A percentile compares a stretch with the other conserved stretches of the same genome.
Conservation (phyloP, 1,139 yeast genomes). For the Candida frijolesensis region DNA sequence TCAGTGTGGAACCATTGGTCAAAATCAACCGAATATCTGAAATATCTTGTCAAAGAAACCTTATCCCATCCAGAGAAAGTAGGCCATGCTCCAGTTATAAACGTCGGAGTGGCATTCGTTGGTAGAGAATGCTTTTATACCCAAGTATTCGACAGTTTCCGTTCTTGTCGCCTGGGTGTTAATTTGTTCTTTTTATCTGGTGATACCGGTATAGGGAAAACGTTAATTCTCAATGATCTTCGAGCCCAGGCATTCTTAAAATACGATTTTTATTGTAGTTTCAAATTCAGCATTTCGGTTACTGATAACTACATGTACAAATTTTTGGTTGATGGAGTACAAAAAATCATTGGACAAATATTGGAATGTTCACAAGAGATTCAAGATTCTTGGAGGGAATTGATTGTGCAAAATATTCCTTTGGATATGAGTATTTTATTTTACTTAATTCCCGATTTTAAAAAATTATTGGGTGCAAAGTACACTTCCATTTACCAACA, state of each 20-base stretch:
- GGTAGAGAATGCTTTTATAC: constrained; percentile 39
- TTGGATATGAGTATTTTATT: constrained; percentile 47
- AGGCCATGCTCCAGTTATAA: constrained; percentile 23
- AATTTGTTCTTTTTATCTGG: constrained; percentile 44
- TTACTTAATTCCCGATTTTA: constrained; percentile 48
- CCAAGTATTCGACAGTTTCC: constrained; percentile 27
- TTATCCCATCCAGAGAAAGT: constrained; percentile 11
- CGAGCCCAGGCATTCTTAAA: constrained; percentile 38
- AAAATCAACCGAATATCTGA: constrained; percentile 9
- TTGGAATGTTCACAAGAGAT: constrained; percentile 40
- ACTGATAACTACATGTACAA: constrained; percentile 32
- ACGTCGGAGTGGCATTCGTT: constrained; percentile 32
- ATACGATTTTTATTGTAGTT: constrained; percentile 41
- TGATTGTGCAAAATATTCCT: constrained; percentile 41
- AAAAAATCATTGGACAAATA: constrained; percentile 44
- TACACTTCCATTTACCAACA: constrained; percentile 27
- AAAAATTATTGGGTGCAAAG: constrained; percentile 45
- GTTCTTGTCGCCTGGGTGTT: constrained; percentile 21
- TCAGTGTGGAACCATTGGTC: constrained; percentile 14
- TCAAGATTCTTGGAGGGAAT: constrained; percentile 46
- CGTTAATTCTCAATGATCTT: constrained; percentile 46
- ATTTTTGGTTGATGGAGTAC: constrained; percentile 37
- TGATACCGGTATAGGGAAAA: constrained; percentile 52
- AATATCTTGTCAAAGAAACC: constrained; percentile 12
- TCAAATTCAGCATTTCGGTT: constrained; percentile 41